These are phyloP conservation scores for Lobosporangium transversale DNA, from an alignment of 192 early-diverging fungal species.

Conservation along the genomic window DNA sequence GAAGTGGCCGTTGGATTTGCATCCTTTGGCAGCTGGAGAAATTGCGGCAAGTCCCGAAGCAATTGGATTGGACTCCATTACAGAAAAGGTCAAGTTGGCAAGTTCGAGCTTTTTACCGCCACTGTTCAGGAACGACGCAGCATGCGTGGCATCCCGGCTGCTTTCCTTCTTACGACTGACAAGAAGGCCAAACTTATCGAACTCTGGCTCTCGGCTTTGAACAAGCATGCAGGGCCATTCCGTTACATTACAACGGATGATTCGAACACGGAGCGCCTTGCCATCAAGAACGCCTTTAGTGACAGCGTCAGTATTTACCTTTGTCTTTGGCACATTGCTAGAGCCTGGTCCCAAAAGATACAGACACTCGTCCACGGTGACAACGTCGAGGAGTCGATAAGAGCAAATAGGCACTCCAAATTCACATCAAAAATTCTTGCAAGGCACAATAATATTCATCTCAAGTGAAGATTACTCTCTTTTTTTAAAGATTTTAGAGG, in stretches of 20 bases:
- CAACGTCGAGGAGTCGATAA: no score
- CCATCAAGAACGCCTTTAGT: background rate
- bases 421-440: no score
- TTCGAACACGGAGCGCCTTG: background rate
- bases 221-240: no score
- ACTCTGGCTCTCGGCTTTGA: background rate
- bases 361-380: background rate
- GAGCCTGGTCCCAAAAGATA: background rate
- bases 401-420: no score
- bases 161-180: background rate
- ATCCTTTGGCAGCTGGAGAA: background rate
- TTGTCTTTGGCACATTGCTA: background rate
- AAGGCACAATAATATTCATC: no score
- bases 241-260: background rate
- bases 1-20: background rate
- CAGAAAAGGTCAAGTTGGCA: background rate
- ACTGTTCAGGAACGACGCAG: background rate
- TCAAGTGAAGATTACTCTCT: no score
- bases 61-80: background rate
- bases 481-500: no score
- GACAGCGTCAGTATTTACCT: background rate
- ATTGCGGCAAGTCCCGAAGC: background rate
- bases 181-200: background rate
- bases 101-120: background rate
- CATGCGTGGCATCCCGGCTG: background rate